Conservation (phyloP, 129 eudicot species). For the Pittosporum tobira region DNA sequence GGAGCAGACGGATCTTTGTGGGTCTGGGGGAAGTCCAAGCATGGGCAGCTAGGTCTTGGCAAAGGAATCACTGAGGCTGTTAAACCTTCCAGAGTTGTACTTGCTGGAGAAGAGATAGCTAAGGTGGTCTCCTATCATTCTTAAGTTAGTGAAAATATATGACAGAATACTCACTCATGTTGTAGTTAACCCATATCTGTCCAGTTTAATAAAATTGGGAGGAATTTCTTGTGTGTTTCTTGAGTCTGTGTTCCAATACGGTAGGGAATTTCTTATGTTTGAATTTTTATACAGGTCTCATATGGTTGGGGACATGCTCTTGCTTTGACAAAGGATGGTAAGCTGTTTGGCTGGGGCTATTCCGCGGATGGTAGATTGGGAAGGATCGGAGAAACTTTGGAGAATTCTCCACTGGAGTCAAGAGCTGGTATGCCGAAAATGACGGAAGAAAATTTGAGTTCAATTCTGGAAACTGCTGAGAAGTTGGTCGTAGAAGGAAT, state of each 20-base stretch:
- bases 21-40: conserved; percentile 93
- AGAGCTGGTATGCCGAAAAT: conserved; percentile 15
- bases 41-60: conserved; percentile 92
- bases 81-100: conserved; percentile 62
- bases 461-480: conserved; percentile 55
- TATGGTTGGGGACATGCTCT: conserved; percentile 99
- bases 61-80: conserved; percentile 55
- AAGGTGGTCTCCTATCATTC: conserved; percentile 65
- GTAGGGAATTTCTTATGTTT: background rate
- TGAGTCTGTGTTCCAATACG: background rate
- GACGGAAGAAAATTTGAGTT: conserved; percentile 14
- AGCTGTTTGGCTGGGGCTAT: conserved; percentile 94
- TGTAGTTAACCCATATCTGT: background rate
- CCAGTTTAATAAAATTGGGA: background rate
- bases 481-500: conserved; percentile 64
- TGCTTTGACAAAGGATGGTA: conserved; percentile 75
- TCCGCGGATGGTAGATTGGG: conserved; percentile 94
- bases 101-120: conserved; percentile 67
- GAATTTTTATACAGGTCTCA: conserved; percentile 46
- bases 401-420: conserved; percentile 59
- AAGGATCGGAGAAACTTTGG: conserved; percentile 37
- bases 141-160: conserved; percentile 49
- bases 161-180: background rate
- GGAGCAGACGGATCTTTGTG: conserved; percentile 67
- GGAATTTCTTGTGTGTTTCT: background rate